Percentiles rank a stretch among this genome's conserved stretches.
Conservation (phyloP, 352 stramenopile species). For the Phytophthora colocasiae region DNA sequence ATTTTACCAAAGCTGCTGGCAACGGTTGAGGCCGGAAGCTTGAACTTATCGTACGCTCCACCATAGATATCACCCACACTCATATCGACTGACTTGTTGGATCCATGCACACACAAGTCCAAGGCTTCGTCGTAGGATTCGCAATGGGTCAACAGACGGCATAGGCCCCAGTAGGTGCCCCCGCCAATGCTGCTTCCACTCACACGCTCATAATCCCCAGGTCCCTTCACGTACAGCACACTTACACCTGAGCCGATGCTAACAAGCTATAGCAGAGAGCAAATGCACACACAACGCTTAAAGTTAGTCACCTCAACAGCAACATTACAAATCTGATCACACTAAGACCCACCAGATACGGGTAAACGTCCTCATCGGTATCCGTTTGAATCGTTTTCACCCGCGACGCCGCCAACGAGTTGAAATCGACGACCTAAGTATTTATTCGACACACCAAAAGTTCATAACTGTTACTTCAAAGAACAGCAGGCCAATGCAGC, state of each 20-base stretch:
- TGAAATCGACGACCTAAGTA: conserved; percentile 78
- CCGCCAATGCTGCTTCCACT: conserved; percentile 98
- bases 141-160: conserved; percentile 93
- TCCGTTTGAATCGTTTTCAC: conserved; percentile 85
- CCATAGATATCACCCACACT: conserved; percentile 99
- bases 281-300: conserved; percentile 5
- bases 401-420: conserved; percentile 73
- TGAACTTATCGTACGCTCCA: conserved; percentile 94
- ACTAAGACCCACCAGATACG: conserved; percentile 70
- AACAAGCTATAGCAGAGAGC: conserved; percentile 77
- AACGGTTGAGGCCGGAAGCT: conserved; percentile 91
- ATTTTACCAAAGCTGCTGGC: conserved; percentile 97
- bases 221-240: conserved; percentile 94
- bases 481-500: background rate
- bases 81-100: conserved; percentile 94
- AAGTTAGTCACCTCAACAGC: background rate
- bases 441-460: conserved; percentile 11
- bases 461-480: background rate
- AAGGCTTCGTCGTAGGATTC: conserved; percentile 86
- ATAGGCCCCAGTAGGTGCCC: conserved; percentile 99
- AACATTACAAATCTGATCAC: background rate
- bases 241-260: conserved; percentile 99
- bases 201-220: conserved; percentile 96
- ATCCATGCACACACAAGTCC: conserved; percentile 80
- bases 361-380: conserved; percentile 82